Evolutionary conservation across 345 rosid genomes (phyloP).

Genomic region (Lagerstroemia speciosa): DNA sequence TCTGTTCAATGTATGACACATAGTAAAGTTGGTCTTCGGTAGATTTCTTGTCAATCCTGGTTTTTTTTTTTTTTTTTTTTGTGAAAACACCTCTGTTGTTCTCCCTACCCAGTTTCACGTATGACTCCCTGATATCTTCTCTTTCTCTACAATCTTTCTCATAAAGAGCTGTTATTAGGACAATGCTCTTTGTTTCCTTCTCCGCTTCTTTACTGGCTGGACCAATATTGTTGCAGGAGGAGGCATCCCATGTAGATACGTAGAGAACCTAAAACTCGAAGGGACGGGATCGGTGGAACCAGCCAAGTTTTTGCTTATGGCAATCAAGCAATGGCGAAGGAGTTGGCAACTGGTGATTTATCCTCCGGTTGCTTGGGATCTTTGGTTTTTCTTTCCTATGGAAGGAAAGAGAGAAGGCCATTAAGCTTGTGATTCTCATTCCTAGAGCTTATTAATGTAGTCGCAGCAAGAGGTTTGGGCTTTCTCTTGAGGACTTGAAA

Average conservation of each 20-base stretch:
- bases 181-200: background rate
- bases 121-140: background rate
- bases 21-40: background rate
- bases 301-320: conserved; percentile 1
- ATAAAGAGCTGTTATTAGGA: background rate
- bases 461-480: background rate
- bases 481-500: too few species aligned
- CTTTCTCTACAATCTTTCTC: background rate
- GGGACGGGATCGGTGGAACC: background rate
- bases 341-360: background rate
- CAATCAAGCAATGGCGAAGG: background rate
- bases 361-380: background rate
- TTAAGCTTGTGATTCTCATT: background rate
- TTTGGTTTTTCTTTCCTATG: background rate
- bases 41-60: background rate
- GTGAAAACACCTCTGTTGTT: too few species aligned
- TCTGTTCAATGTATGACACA: too few species aligned
- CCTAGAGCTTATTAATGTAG: background rate
- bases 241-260: conserved; percentile 1
- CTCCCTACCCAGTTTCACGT: background rate
- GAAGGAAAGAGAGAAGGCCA: background rate
- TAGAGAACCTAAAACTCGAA: background rate
- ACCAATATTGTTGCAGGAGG: background rate
- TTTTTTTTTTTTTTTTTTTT: background rate
- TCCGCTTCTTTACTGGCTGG: background rate